phyloP scores from a whole-genome alignment of 805 yeast species.

The Candida quercuum region DNA sequence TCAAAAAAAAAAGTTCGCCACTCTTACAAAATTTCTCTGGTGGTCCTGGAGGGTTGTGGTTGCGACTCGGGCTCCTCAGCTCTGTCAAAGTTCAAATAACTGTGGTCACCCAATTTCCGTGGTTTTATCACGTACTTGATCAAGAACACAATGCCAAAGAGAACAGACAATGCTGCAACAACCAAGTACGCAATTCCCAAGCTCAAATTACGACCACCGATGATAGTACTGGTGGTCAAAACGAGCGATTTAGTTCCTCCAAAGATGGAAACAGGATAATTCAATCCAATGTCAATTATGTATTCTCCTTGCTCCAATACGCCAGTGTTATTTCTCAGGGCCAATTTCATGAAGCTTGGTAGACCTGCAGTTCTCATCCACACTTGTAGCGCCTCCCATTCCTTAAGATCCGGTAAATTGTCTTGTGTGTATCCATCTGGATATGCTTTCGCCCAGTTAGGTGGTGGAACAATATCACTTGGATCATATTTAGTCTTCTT shows the following conservation, averaged over 20 bases:
- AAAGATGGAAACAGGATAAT: conserved; percentile 76
- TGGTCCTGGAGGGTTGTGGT: conserved; percentile 5
- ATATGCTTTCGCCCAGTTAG: conserved; percentile 73
- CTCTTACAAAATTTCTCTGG: conserved; percentile 19
- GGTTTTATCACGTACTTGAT: conserved; percentile 80
- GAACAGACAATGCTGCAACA: conserved; percentile 71
- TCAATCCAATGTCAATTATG: conserved; percentile 57
- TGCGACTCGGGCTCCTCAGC: conserved; percentile 12
- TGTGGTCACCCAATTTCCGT: conserved; percentile 79
- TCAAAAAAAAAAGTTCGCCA: neutral
- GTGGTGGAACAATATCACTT: conserved; percentile 84
- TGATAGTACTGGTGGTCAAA: conserved; percentile 71
- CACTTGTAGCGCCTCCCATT: conserved; percentile 83
- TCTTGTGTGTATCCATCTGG: conserved; percentile 88
- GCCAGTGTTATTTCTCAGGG: conserved; percentile 61
- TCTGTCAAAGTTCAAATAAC: conserved; percentile 44
- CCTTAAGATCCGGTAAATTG: conserved; percentile 70
- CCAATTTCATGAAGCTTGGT: conserved; percentile 77
- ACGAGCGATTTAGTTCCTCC: conserved; percentile 89
- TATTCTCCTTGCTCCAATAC: conserved; percentile 64
- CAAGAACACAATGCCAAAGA: conserved; percentile 71
- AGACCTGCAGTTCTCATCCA: conserved; percentile 98
- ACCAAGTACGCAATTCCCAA: conserved; percentile 81
- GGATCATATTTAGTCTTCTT: conserved; percentile 66
- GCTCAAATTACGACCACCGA: conserved; percentile 85